Evolutionary conservation across 495 filamentous ascomycete genomes (phyloP).

Genomic region (Hypomontagnella submonticulosa): DNA sequence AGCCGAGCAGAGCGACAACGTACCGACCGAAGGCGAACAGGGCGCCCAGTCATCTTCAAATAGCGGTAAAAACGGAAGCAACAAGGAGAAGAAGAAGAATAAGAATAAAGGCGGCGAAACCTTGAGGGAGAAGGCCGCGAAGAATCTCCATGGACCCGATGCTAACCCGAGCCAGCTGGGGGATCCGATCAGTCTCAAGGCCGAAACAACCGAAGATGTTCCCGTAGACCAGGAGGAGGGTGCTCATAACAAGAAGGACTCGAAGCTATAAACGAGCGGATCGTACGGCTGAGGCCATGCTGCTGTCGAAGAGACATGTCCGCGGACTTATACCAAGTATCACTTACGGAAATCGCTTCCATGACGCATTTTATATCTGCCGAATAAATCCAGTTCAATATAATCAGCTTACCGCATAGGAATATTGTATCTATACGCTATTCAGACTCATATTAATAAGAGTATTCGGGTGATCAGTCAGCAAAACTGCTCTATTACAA

Average conservation of each 20-base stretch:
- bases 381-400: no score
- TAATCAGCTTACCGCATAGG: no score
- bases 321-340: no score
- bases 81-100: not conserved
- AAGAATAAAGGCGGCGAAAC: constrained; percentile 21
- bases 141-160: constrained; percentile 50
- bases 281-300: no score
- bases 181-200: constrained; percentile 56
- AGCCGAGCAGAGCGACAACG: constrained; percentile 50
- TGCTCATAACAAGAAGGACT: constrained; percentile 27
- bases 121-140: constrained; percentile 47
- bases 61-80: not conserved
- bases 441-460: constrained; percentile 11
- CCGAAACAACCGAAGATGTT: constrained; percentile 50
- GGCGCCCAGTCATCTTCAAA: constrained; percentile 25
- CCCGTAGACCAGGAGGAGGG: constrained; percentile 33
- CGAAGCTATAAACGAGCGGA: constrained; percentile 36
- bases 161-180: constrained; percentile 56
- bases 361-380: no score
- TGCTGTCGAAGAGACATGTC: no score
- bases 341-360: no score
- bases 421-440: not conserved
- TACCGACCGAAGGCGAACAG: constrained; percentile 36
- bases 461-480: constrained; percentile 1
- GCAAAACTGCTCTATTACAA: constrained; percentile 1